Evolutionary conservation across 768 basidiomycete species (phyloP).

Genomic region (Epithele typhae): DNA sequence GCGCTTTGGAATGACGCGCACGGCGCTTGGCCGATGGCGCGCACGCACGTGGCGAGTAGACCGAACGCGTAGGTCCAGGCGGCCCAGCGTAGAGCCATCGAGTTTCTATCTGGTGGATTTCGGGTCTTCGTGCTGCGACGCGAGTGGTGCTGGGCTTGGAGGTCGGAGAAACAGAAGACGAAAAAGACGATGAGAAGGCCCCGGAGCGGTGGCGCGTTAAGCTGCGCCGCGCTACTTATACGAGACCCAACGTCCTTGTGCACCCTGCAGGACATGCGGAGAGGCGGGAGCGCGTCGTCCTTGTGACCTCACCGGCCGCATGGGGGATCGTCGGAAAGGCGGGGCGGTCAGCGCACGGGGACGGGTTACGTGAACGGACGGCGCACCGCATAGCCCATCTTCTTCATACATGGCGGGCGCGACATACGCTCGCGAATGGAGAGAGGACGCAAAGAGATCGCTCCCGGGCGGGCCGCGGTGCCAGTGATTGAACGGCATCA

Average conservation of each 20-base stretch:
- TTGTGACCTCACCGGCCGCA: conserved; percentile 16
- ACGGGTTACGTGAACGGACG: background rate
- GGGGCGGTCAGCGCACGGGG: background rate
- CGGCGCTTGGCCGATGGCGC: conserved; percentile 44
- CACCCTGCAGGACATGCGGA: background rate
- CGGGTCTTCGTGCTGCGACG: too few relatives aligned
- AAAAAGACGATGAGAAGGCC: too few relatives aligned
- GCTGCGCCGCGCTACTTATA: too few relatives aligned
- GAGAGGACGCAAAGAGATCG: background rate
- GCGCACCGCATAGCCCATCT: background rate
- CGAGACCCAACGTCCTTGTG: background rate
- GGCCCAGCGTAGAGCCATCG: too few relatives aligned
- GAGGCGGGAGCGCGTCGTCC: conserved; percentile 1
- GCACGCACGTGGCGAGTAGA: too few relatives aligned
- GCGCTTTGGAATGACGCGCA: conserved; percentile 42
- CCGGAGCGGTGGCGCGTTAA: too few relatives aligned
- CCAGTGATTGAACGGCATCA: background rate
- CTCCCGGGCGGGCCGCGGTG: background rate
- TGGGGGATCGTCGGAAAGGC: conserved; percentile 12
- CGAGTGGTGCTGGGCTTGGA: too few relatives aligned
- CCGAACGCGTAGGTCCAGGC: too few relatives aligned
- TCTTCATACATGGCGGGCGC: too few relatives aligned
- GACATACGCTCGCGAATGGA: too few relatives aligned
- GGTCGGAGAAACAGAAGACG: too few relatives aligned
- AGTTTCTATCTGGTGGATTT: too few relatives aligned